Base-by-base conservation (phyloP, 805 yeast species). In the Scheffersomyces ergatensis region DNA sequence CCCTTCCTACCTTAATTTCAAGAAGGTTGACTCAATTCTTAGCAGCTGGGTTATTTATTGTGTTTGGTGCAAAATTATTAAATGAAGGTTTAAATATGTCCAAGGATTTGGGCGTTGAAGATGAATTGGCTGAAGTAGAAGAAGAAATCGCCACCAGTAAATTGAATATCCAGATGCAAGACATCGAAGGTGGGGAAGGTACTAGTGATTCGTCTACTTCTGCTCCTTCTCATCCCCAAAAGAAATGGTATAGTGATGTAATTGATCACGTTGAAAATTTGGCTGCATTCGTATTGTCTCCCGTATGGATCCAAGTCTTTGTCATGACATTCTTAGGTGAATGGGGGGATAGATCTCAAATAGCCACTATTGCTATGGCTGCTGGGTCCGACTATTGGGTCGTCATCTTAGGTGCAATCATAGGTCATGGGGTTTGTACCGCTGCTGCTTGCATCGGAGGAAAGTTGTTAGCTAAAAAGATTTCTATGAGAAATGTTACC, bases 341-440 rank as follows among this genome's bases (percentile, higher is more conserved):
- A 68, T 89, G 98, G 95, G 99, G 99, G 38, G 99, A 93, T 64
- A 82, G 99, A 55, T 89, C 97, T 11, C 99, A 93, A 68, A 89
- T 93, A 41, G 96, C 97, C 33, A 93, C 97, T 25, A 89, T 93
- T 54, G 98, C 98, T 31, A 85, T 93, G 95, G 97, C 98, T 39
- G 96, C 99, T 1, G 97, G 97, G 30, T 82, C 89, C 33, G 85
- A 89, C 62, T 93, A 89, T 66, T 83, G 93, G 90, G 74, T 74
- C 50, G 95, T 90, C 30, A 88, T 92, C 35, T 51, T 82, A 35
- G 99, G 99, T 46, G 96, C 95, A 16, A 79, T 89, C 29, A 62
- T 84, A 33, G 99, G 99, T 25, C 99, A 93, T 63, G 82, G 84
- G 8, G 35, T 85, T 8, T 93, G 98, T 67, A 87, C 97, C 0